phyloP scores from a whole-genome alignment of 2,329 filamentous ascomycete genomes.

The Berkeleyomyces rouxiae region DNA sequence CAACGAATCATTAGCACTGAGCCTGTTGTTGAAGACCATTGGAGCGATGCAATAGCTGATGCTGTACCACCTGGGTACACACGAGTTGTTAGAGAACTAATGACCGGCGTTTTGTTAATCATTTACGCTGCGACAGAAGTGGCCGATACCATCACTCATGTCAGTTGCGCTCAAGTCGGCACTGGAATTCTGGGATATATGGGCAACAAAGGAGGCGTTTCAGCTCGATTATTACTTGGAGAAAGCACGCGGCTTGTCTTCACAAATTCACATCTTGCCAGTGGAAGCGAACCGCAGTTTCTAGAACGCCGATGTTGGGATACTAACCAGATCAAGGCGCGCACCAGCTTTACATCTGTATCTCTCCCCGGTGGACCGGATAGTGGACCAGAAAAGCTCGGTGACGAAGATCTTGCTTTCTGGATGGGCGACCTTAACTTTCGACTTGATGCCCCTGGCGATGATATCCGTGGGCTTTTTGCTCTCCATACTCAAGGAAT shows the following conservation, averaged over 20 bases:
- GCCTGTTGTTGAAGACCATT: slow-evolving; percentile 52
- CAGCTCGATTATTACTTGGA: slow-evolving; percentile 65
- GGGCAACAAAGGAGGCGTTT: slow-evolving; percentile 88
- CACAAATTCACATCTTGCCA: slow-evolving; percentile 80
- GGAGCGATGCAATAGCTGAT: slow-evolving; percentile 60
- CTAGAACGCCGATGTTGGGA: slow-evolving; percentile 86
- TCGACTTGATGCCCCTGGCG: slow-evolving; percentile 70
- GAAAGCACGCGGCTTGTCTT: slow-evolving; percentile 83
- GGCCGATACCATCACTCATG: slow-evolving; percentile 55
- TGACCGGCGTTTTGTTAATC: slow-evolving; percentile 69
- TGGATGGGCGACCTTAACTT: slow-evolving; percentile 98
- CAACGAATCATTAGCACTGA: slow-evolving; percentile 66
- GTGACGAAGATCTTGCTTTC: slow-evolving; percentile 84
- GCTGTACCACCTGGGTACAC: slow-evolving; percentile 63
- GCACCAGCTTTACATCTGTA: slow-evolving; percentile 65
- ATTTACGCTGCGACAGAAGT: slow-evolving; percentile 72
- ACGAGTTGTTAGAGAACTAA: slow-evolving; percentile 63
- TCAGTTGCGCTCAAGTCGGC: slow-evolving; percentile 69
- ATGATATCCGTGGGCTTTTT: slow-evolving; percentile 73
- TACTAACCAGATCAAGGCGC: slow-evolving; percentile 55
- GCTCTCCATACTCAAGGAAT: slow-evolving; percentile 68
- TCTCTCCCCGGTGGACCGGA: slow-evolving; percentile 45
- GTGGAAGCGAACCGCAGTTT: slow-evolving; percentile 60
- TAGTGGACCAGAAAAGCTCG: slow-evolving; percentile 54
- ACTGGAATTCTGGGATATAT: slow-evolving; percentile 86